A percentile compares a stretch with the other conserved stretches of the same genome.
phyloP scores from a whole-genome alignment of 768 basidiomycete genomes.

The Exidia glandulosa region DNA sequence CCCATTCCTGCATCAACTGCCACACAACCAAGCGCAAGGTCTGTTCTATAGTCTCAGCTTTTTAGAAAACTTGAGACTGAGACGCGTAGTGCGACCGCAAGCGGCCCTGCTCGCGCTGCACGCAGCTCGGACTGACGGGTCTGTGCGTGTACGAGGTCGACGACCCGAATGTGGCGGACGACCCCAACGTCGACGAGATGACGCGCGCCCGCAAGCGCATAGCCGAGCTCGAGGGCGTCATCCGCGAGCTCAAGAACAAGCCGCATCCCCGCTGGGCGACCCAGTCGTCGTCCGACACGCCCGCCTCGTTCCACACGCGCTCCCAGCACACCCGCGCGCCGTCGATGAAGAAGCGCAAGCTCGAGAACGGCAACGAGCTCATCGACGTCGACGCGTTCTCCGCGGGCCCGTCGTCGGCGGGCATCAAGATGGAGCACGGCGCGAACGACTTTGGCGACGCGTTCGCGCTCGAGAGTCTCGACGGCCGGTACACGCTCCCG shows the following conservation, averaged over 20 bases:
- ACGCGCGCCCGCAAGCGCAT: slow-evolving; percentile 79
- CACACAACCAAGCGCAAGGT: slow-evolving; percentile 94
- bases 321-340: slow-evolving; percentile 55
- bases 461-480: too few relatives aligned
- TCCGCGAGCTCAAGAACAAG: slow-evolving; percentile 81
- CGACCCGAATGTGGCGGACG: slow-evolving; percentile 77
- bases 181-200: slow-evolving; percentile 78
- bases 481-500: background rate
- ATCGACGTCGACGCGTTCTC: slow-evolving; percentile 15
- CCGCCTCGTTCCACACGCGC: slow-evolving; percentile 80
- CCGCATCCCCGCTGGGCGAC: slow-evolving; percentile 81
- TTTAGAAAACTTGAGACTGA: slow-evolving; percentile 6
- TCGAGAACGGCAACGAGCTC: slow-evolving; percentile 20
- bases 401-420: slow-evolving; percentile 14
- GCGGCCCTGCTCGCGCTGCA: slow-evolving; percentile 82
- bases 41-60: slow-evolving; percentile 10
- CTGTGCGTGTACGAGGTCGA: slow-evolving; percentile 94
- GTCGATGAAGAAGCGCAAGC: slow-evolving; percentile 31
- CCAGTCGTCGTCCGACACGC: slow-evolving; percentile 48
- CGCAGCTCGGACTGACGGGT: slow-evolving; percentile 85
- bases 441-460: background rate
- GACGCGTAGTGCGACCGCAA: slow-evolving; percentile 72
- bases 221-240: slow-evolving; percentile 86
- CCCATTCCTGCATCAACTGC: slow-evolving; percentile 78
- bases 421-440: slow-evolving; percentile 8